phyloP scores from a whole-genome alignment of 768 basidiomycete species.

The Mycena filopes region DNA sequence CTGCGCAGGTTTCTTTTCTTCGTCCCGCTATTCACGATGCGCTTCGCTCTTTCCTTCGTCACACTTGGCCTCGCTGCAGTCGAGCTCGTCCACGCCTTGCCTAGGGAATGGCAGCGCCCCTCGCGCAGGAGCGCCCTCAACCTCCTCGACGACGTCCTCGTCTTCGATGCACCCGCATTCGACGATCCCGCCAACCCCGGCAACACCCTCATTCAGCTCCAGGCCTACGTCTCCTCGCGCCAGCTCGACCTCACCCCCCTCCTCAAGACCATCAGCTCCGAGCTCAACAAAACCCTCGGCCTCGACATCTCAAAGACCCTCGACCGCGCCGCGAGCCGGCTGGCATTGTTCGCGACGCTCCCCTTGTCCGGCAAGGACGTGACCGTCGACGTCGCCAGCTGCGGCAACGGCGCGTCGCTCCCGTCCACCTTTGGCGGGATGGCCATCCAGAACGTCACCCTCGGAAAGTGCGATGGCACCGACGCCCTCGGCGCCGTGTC shows the following conservation, averaged over 20 bases:
- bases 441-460: constrained; percentile 43
- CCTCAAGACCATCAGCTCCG: constrained; percentile 33
- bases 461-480: constrained; percentile 38
- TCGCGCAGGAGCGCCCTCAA: constrained; percentile 31
- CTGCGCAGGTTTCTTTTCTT: constrained; percentile 27
- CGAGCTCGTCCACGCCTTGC: constrained; percentile 23
- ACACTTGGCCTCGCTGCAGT: constrained; percentile 27
- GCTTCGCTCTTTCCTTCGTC: constrained; percentile 30
- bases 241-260: constrained; percentile 40
- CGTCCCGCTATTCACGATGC: constrained; percentile 21
- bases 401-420: constrained; percentile 38
- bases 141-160: constrained; percentile 46
- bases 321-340: constrained; percentile 40
- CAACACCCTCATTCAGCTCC: constrained; percentile 45
- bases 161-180: constrained; percentile 54
- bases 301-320: constrained; percentile 45
- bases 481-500: constrained; percentile 32
- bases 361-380: constrained; percentile 47
- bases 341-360: constrained; percentile 47
- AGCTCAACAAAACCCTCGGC: constrained; percentile 40
- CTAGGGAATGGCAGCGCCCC: constrained; percentile 23
- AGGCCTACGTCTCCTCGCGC: constrained; percentile 50
- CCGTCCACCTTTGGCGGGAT: constrained; percentile 48
- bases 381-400: constrained; percentile 45
- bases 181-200: constrained; percentile 46